These are phyloP conservation scores for Fusarium temperatum DNA, from an alignment of 2,329 filamentous ascomycete genomes.

Conservation along the genomic window DNA sequence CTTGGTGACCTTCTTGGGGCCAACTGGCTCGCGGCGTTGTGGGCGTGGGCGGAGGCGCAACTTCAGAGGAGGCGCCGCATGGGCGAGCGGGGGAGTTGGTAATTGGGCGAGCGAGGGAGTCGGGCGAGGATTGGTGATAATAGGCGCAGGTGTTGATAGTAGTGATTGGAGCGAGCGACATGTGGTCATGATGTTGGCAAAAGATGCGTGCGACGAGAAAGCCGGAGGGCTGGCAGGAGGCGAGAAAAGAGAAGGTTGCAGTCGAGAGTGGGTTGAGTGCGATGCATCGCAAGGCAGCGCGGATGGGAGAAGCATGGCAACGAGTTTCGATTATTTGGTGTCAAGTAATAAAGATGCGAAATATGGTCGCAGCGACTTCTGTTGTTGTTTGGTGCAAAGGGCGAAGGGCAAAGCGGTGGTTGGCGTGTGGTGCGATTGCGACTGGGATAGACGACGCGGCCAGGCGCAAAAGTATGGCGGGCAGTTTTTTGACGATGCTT, in stretches of 20 bases:
- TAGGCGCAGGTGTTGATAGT: slow-evolving; percentile 53
- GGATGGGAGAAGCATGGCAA: slow-evolving; percentile 67
- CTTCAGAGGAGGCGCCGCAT: slow-evolving; percentile 62
- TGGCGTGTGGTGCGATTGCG: slow-evolving; percentile 39
- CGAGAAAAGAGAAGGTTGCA: slow-evolving; percentile 64
- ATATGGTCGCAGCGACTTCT: background rate
- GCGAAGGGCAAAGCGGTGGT: slow-evolving; percentile 19
- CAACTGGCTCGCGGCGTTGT: slow-evolving; percentile 45
- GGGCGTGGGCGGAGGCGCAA: slow-evolving; percentile 63
- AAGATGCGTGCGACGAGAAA: slow-evolving; percentile 54
- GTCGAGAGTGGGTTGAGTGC: slow-evolving; percentile 54
- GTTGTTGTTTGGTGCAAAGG: slow-evolving; percentile 14
- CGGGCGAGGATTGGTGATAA: slow-evolving; percentile 49
- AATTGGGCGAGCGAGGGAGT: slow-evolving; percentile 49
- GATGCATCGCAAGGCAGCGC: slow-evolving; percentile 66
- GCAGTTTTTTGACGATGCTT: background rate
- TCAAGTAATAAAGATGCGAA: background rate
- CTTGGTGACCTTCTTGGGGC: slow-evolving; percentile 61
- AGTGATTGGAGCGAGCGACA: slow-evolving; percentile 70
- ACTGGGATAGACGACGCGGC: slow-evolving; percentile 26
- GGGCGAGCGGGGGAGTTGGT: slow-evolving; percentile 64
- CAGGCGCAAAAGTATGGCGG: slow-evolving; percentile 25
- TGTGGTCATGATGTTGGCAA: slow-evolving; percentile 66
- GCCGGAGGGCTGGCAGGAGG: slow-evolving; percentile 66
- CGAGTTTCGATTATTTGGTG: slow-evolving; percentile 11